phyloP scores from a whole-genome alignment of 208 protist species.

The Wallacemonas sp. region DNA sequence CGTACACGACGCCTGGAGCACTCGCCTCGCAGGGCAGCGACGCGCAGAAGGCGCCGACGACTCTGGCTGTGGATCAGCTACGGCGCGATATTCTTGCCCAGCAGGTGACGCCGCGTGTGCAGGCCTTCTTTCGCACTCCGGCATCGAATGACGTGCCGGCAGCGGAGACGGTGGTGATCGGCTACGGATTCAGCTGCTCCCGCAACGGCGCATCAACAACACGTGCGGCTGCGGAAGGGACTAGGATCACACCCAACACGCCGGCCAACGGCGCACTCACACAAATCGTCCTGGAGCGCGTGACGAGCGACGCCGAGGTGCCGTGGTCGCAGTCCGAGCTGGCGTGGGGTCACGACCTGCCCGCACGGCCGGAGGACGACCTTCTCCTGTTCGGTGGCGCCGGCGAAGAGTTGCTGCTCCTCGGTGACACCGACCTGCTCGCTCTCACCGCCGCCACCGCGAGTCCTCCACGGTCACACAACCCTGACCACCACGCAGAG shows the following conservation, averaged over 20 bases:
- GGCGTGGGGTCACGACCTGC: background rate
- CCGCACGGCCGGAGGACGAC: background rate
- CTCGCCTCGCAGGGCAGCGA: no score
- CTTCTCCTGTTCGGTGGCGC: background rate
- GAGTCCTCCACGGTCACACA: no score
- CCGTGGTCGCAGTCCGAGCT: background rate
- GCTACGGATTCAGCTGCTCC: background rate
- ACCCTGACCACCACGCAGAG: no score
- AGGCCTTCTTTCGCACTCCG: background rate
- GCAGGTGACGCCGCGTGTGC: slow-evolving; percentile 1
- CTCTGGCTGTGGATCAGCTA: slow-evolving; percentile 1
- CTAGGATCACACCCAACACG: no score
- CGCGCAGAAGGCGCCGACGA: background rate
- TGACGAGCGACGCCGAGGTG: background rate
- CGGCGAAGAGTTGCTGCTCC: slow-evolving; percentile 11
- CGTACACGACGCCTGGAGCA: no score
- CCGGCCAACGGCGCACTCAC: background rate
- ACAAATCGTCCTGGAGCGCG: background rate
- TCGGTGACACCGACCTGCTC: background rate
- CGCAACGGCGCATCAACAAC: background rate
- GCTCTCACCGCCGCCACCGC: background rate
- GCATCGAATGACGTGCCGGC: background rate
- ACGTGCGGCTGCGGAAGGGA: no score
- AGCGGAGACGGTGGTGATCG: background rate
- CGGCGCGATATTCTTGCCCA: background rate